These are phyloP conservation scores for Acidiella bohemica DNA, from an alignment of 495 filamentous ascomycete species.

Conservation along the genomic window DNA sequence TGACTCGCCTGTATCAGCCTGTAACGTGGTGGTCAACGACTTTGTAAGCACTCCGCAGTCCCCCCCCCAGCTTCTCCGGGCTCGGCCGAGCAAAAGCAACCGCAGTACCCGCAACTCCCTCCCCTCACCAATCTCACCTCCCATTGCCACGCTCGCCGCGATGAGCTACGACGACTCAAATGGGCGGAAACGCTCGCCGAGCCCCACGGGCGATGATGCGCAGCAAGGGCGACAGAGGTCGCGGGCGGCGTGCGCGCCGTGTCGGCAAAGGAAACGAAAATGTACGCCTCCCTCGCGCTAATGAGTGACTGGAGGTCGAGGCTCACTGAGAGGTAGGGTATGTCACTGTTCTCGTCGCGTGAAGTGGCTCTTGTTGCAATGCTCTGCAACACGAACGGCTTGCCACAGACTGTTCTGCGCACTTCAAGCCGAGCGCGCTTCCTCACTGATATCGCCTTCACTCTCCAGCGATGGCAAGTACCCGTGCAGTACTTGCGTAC, in stretches of 20 bases:
- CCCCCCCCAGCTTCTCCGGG: no score
- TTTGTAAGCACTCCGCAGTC: no score
- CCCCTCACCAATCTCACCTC: no score
- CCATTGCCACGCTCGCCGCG: no score
- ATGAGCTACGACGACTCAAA: no score
- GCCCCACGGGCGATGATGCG: neutral
- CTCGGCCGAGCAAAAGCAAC: no score
- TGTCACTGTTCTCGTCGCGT: neutral
- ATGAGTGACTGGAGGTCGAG: no score
- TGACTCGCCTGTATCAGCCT: no score
- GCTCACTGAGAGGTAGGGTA: neutral
- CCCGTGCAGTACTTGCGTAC: slow-evolving; percentile 35
- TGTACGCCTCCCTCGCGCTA: neutral
- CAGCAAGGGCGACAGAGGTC: slow-evolving; percentile 21
- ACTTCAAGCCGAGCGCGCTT: no score
- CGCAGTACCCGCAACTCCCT: no score
- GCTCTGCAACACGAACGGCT: neutral
- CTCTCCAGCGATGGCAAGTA: slow-evolving; percentile 34
- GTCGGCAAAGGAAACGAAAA: slow-evolving; percentile 33
- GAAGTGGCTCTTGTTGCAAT: neutral
- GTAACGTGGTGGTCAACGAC: no score
- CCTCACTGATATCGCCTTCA: no score
- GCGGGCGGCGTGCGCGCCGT: slow-evolving; percentile 36
- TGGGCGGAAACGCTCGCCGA: slow-evolving; percentile 1
- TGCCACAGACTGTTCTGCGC: neutral